Evolutionary conservation across 23 red algal genomes (phyloP).

Genomic region (Gracilaria domingensis): DNA sequence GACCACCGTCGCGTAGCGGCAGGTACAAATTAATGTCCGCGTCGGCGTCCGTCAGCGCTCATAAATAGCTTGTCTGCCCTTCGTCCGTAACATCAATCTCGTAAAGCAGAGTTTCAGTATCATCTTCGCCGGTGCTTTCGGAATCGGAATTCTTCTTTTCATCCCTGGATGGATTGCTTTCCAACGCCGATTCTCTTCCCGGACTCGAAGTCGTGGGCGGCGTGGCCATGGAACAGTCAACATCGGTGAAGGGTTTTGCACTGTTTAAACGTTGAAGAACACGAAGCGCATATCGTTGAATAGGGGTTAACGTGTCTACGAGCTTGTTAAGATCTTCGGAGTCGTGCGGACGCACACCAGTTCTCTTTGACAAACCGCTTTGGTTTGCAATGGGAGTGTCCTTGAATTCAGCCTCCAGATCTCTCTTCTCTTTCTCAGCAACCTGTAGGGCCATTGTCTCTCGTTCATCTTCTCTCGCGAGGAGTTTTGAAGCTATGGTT

Average conservation of each 20-base stretch:
- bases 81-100: no score
- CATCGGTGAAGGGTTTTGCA: not conserved
- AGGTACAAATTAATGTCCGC: no score
- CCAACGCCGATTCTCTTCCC: not conserved
- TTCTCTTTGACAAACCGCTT: not conserved
- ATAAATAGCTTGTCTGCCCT: no score
- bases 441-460: no score
- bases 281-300: constrained; percentile 62
- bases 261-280: constrained; percentile 27
- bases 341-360: no score
- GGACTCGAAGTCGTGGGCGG: not conserved
- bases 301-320: constrained; percentile 25
- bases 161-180: not conserved
- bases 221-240: not conserved
- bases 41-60: no score
- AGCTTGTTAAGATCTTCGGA: not conserved
- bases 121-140: not conserved
- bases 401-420: constrained; percentile 36
- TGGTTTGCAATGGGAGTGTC: constrained; percentile 18
- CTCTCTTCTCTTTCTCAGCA: no score
- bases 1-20: no score
- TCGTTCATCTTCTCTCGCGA: no score
- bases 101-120: not conserved
- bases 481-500: no score
- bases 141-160: not conserved